phyloP scores from a whole-genome alignment of 176 grass and related monocot genomes.

The Olyra latifolia region DNA sequence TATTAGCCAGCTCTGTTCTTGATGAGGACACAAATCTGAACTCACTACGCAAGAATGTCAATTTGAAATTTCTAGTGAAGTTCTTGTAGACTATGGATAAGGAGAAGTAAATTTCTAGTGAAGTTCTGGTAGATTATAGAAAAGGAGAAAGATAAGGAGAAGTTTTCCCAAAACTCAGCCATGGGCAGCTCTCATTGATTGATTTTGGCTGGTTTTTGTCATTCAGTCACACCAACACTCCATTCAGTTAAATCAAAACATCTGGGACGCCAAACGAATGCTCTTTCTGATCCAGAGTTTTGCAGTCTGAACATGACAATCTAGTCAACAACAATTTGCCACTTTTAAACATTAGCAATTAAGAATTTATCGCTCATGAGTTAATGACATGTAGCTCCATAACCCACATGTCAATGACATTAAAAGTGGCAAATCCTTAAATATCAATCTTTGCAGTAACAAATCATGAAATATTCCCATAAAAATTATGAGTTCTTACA shows the following conservation, averaged over 20 bases:
- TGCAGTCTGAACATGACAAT: not conserved
- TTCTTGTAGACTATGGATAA: not conserved
- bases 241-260: not conserved
- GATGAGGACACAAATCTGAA: not conserved
- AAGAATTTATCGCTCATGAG: too few relatives aligned
- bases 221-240: not conserved
- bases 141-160: too few relatives aligned
- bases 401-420: too few relatives aligned
- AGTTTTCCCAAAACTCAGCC: not conserved
- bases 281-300: not conserved
- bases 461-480: too few relatives aligned
- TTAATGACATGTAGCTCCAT: too few relatives aligned
- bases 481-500: not conserved
- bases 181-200: not conserved
- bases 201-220: not conserved
- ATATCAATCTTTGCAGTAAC: too few relatives aligned
- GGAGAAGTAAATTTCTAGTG: not conserved
- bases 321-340: conserved; percentile 37
- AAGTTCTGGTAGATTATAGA: not conserved
- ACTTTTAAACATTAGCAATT: too few relatives aligned
- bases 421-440: too few relatives aligned
- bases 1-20: not conserved
- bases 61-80: not conserved
- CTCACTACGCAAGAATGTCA: not conserved
- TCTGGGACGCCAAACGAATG: not conserved